Evolutionary conservation across 768 basidiomycete species (phyloP).

Genomic region (Phallus indusiatus): DNA sequence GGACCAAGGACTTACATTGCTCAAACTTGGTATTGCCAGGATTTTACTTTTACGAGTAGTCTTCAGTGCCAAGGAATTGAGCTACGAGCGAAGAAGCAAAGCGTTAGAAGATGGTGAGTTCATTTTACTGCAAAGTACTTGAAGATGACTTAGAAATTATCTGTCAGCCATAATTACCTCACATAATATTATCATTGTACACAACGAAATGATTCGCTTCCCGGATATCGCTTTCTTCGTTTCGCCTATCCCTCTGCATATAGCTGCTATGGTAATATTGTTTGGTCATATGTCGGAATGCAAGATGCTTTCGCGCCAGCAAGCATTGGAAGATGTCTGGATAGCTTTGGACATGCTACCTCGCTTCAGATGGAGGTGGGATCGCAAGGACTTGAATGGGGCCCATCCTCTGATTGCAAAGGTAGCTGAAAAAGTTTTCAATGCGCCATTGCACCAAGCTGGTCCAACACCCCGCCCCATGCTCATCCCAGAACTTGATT

Average conservation of each 20-base stretch:
- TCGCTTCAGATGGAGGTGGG: constrained; percentile 88
- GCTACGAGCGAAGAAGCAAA: constrained; percentile 52
- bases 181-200: constrained; percentile 79
- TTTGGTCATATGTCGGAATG: constrained; percentile 80
- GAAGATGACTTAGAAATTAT: not conserved
- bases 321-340: constrained; percentile 75
- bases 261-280: constrained; percentile 85
- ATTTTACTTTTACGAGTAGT: constrained; percentile 70
- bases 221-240: constrained; percentile 85
- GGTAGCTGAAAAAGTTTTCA: constrained; percentile 73
- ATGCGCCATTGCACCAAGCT: constrained; percentile 57
- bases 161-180: constrained; percentile 68
- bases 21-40: constrained; percentile 76
- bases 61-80: constrained; percentile 67
- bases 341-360: constrained; percentile 84
- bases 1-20: constrained; percentile 71
- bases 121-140: not conserved
- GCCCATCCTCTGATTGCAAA: constrained; percentile 78
- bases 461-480: constrained; percentile 34
- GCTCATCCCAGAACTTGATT: constrained; percentile 42
- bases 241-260: constrained; percentile 81
- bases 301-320: constrained; percentile 50
- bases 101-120: constrained; percentile 70
- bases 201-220: constrained; percentile 74
- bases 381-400: constrained; percentile 70